Conservation (phyloP, 805 yeast genomes). For the Candida sakaeoensis region DNA sequence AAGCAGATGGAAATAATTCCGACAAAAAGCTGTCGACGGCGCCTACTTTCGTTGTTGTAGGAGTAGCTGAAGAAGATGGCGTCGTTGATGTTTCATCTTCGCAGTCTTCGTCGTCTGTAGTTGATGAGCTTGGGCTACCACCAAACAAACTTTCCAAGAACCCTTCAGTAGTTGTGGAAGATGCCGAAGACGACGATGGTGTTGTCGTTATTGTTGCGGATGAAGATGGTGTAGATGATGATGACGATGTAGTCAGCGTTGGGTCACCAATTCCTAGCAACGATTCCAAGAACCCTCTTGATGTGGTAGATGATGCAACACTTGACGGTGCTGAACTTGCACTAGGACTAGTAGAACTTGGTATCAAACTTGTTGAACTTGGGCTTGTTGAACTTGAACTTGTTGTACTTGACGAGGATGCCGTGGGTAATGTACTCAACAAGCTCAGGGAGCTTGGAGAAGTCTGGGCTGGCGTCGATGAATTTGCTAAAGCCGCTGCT, state of each 20-base stretch:
- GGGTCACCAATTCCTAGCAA: conserved; percentile 1
- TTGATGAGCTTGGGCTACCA: not conserved
- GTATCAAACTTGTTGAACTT: conserved; percentile 2
- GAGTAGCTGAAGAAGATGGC: not conserved
- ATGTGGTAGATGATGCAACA: conserved; percentile 2
- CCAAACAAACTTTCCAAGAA: too few relatives aligned
- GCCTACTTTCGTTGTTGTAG: conserved; percentile 2
- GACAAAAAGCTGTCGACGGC: conserved; percentile 3
- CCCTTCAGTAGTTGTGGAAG: too few relatives aligned
- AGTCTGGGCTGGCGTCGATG: too few relatives aligned
- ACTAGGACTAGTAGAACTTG: not conserved
- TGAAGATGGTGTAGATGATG: not conserved
- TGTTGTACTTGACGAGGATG: not conserved
- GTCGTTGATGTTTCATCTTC: conserved; percentile 7
- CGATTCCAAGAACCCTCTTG: not conserved
- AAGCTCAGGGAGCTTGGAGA: too few relatives aligned
- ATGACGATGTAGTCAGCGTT: not conserved
- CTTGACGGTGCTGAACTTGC: too few relatives aligned
- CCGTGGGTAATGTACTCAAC: too few relatives aligned
- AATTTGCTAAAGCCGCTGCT: too few relatives aligned
- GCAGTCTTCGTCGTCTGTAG: conserved; percentile 11
- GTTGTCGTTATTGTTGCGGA: not conserved
- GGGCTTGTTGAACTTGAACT: not conserved
- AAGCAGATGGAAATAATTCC: not conserved
- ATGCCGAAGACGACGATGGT: too few relatives aligned